Percentiles rank a stretch among this genome's conserved stretches.
phyloP scores from a whole-genome alignment of 345 rosid genomes.

The Cardamine resedifolia region DNA sequence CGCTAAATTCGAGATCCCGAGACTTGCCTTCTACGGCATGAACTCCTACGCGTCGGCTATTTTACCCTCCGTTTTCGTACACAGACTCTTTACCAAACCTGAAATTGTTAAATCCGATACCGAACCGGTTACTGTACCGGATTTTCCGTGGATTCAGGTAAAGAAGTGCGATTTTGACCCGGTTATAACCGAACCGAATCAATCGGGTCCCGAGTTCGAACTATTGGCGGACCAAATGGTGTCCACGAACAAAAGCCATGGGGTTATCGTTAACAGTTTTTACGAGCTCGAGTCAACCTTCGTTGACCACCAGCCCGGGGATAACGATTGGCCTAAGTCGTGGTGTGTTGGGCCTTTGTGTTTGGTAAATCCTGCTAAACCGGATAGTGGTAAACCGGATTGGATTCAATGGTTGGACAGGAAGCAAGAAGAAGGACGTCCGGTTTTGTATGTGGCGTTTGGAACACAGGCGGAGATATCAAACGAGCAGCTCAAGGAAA shows the following conservation, averaged over 20 bases:
- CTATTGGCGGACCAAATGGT: not conserved
- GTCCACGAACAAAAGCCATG: constrained; percentile 38
- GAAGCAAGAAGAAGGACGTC: constrained; percentile 39
- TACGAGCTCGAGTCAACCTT: constrained; percentile 62
- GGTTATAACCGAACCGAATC: not conserved
- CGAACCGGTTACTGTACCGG: constrained; percentile 46
- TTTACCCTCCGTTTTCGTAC: not conserved
- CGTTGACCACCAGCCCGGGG: constrained; percentile 37
- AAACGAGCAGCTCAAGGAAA: constrained; percentile 50
- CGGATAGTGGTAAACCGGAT: constrained; percentile 28
- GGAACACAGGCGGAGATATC: constrained; percentile 71
- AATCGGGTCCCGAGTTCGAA: constrained; percentile 18
- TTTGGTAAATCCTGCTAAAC: constrained; percentile 25
- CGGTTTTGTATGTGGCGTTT: constrained; percentile 69
- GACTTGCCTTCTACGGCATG: constrained; percentile 54
- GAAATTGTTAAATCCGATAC: constrained; percentile 33
- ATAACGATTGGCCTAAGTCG: not conserved
- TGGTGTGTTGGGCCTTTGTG: constrained; percentile 67
- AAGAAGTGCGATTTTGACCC: constrained; percentile 41
- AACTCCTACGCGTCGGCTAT: constrained; percentile 32
- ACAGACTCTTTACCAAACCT: constrained; percentile 20
- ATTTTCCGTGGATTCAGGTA: constrained; percentile 61
- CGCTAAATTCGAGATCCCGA: constrained; percentile 50
- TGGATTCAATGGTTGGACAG: constrained; percentile 68
- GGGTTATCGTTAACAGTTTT: constrained; percentile 51